phyloP scores from a whole-genome alignment of 2,329 filamentous ascomycete species.

The Talaromyces sp. region DNA sequence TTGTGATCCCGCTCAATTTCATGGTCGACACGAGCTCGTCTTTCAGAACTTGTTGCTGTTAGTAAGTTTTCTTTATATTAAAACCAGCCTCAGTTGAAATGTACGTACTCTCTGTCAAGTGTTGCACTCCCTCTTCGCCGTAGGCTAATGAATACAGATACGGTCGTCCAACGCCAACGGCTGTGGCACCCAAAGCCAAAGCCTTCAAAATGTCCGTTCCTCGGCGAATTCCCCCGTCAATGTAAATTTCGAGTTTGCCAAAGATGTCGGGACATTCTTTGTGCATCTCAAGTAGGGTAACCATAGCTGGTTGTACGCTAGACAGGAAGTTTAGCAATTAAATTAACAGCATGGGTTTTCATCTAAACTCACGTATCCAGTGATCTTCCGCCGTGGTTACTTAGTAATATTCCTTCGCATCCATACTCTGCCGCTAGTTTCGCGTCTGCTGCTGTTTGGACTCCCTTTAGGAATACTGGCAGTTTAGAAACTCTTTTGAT shows the following conservation, averaged over 20 bases:
- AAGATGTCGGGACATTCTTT: constrained; percentile 70
- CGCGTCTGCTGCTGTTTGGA: constrained; percentile 3
- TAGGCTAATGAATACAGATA: constrained; percentile 10
- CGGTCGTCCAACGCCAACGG: constrained; percentile 53
- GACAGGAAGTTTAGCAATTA: neutral
- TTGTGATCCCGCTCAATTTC: constrained; percentile 25
- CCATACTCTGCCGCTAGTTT: constrained; percentile 15
- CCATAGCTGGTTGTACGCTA: constrained; percentile 53
- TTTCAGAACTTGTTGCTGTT: constrained; percentile 20
- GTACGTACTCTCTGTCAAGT: constrained; percentile 6
- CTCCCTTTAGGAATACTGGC: constrained; percentile 6
- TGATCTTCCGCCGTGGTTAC: constrained; percentile 44
- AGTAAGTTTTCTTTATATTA: neutral
- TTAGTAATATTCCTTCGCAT: constrained; percentile 23
- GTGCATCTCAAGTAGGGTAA: constrained; percentile 68
- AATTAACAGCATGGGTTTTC: neutral
- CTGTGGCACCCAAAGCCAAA: constrained; percentile 74
- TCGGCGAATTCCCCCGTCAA: constrained; percentile 79
- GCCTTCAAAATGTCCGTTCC: constrained; percentile 89
- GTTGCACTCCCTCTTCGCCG: constrained; percentile 8
- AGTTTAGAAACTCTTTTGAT: constrained; percentile 2
- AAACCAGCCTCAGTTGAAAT: neutral
- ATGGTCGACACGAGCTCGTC: constrained; percentile 30
- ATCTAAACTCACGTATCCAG: constrained; percentile 28
- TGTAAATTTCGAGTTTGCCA: constrained; percentile 68